phyloP scores from a whole-genome alignment of 148 eudicot species.

The Silene uniflora region DNA sequence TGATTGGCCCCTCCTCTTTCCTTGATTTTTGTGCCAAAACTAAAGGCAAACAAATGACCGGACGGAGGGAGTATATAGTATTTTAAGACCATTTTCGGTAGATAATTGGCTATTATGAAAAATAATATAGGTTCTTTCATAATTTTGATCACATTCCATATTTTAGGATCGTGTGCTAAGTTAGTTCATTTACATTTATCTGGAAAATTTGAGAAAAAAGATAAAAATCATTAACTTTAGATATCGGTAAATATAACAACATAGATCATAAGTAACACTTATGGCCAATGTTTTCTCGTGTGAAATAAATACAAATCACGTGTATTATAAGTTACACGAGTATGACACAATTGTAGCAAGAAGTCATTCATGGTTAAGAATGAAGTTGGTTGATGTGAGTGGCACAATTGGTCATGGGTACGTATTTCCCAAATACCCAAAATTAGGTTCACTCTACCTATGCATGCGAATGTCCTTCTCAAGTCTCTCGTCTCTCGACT shows the following conservation, averaged over 20 bases:
- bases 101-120: too few species aligned
- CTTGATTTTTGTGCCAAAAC: too few species aligned
- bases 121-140: background rate
- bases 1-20: too few species aligned
- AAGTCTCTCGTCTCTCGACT: too few species aligned
- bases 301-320: background rate
- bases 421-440: too few species aligned
- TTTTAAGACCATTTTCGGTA: background rate
- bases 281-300: background rate
- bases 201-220: background rate
- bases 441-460: too few species aligned
- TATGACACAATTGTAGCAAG: too few species aligned
- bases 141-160: background rate
- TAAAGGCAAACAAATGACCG: too few species aligned
- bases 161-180: background rate
- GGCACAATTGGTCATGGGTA: too few species aligned
- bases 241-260: background rate
- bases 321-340: background rate
- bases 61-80: background rate
- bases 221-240: background rate
- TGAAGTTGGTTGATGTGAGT: too few species aligned
- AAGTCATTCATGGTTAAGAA: too few species aligned
- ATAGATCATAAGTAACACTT: background rate
- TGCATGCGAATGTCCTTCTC: too few species aligned
- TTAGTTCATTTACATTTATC: background rate